Percentiles rank a stretch among this genome's conserved stretches.
Conservation (phyloP, 352 stramenopile species). For the Globisporangium apiculatum region DNA sequence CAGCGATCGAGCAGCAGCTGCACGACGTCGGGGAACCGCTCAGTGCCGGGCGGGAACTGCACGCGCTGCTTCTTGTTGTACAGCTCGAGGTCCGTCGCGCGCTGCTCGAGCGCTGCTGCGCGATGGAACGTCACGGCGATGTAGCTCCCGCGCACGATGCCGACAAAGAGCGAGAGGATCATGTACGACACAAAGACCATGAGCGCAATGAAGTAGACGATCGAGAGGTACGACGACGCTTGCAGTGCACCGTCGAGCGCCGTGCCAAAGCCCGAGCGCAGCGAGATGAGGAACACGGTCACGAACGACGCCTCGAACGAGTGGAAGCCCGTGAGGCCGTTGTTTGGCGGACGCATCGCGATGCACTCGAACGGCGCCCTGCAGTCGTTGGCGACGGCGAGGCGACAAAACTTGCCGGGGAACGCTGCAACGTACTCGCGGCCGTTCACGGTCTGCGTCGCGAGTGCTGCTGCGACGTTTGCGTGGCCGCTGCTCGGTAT, state of each 20-base stretch:
- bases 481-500: slow-evolving; percentile 9
- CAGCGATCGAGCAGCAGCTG: slow-evolving; percentile 33
- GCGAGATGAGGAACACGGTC: slow-evolving; percentile 73
- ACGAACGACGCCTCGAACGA: slow-evolving; percentile 79
- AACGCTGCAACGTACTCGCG: slow-evolving; percentile 45
- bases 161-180: slow-evolving; percentile 77
- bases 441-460: slow-evolving; percentile 7
- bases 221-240: slow-evolving; percentile 60
- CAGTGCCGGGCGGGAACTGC: slow-evolving; percentile 47
- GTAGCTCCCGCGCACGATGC: slow-evolving; percentile 78
- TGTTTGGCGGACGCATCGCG: slow-evolving; percentile 50
- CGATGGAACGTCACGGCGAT: slow-evolving; percentile 56
- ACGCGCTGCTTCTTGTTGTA: slow-evolving; percentile 48
- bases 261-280: slow-evolving; percentile 71
- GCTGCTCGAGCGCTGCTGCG: slow-evolving; percentile 20
- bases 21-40: slow-evolving; percentile 55
- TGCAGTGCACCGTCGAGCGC: slow-evolving; percentile 66
- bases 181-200: slow-evolving; percentile 85
- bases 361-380: slow-evolving; percentile 46
- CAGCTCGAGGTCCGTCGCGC: slow-evolving; percentile 18
- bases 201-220: slow-evolving; percentile 76
- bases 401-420: slow-evolving; percentile 48
- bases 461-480: slow-evolving; percentile 1
- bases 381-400: slow-evolving; percentile 16
- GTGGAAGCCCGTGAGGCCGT: slow-evolving; percentile 75